Base-by-base conservation (phyloP, 805 yeast species). In the Maudiozyma serrabonitensis region DNA sequence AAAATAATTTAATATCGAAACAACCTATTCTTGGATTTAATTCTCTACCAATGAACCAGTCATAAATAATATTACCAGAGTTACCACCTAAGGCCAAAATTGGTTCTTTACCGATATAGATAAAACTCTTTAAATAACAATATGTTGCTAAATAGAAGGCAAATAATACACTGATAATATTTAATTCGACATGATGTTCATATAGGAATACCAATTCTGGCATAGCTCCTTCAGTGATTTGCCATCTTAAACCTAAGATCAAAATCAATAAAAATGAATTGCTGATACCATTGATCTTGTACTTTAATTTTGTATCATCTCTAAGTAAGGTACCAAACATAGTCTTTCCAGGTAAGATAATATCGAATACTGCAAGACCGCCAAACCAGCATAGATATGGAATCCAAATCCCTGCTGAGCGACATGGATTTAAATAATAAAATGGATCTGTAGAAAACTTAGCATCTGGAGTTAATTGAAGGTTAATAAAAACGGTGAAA, bases 11-110 rank as follows among this genome's bases (percentile, higher is more conserved):
- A 66, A 93, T 80, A 64, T 93, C 99, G 75, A 90, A 80, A 0
- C 76, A 60, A 1, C 95, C 93, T 12, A 54, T 34, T 57, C 98
- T 75, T 26, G 98, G 99, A 64, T 93, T 93, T 61, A 93, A 73
- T 69, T 91, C 98, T 52, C 99, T 80, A 31, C 99, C 99, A 63
- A 93, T 89, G 62, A 89, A 93, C 97, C 96, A 90, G 62, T 93
- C 96, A 63, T 86, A 91, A 9, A 91, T 57, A 0, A 68, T 56
- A 55, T 78, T 81, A 0, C 87, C 86, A 0, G 95, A 75, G 68
- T 91, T 91, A 2, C 99, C 99, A 43, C 93, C 93, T 39, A 77
- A 66, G 0, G 97, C 90, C 47, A 93, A 72, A 39, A 93, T 79
- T 54, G 45, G 45, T 31, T 42, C 37, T 42, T 86, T 73, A 59